These are phyloP conservation scores for Populus simonii DNA, from an alignment of 345 rosid species.

Conservation along the genomic window DNA sequence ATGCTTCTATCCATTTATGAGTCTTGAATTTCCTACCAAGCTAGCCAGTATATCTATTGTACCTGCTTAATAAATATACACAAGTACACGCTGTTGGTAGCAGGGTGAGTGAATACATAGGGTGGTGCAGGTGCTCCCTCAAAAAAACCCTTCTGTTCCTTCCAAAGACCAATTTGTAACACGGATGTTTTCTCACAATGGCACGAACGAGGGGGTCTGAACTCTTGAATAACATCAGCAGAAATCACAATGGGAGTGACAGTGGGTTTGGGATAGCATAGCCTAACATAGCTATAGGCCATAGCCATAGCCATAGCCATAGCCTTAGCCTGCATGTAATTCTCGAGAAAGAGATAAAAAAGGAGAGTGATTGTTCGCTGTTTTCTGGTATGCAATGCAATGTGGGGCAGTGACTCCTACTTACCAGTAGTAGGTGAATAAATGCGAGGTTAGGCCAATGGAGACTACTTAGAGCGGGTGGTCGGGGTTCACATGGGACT, in stretches of 20 bases:
- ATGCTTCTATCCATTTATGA: not conserved
- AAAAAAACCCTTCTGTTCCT: not conserved
- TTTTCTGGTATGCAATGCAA: not conserved
- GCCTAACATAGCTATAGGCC: too few relatives aligned
- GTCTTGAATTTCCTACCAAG: not conserved
- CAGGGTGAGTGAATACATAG: not conserved
- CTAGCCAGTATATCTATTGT: not conserved
- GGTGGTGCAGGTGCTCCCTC: not conserved
- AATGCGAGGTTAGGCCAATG: not conserved
- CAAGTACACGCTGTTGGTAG: too few relatives aligned
- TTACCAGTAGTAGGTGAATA: not conserved
- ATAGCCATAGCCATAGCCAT: too few relatives aligned
- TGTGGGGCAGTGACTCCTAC: not conserved
- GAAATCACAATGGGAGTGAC: too few relatives aligned
- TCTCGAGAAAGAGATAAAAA: not conserved
- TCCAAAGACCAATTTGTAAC: too few relatives aligned
- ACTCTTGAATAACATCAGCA: too few relatives aligned
- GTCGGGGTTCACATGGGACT: constrained; percentile 66
- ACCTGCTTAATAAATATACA: not conserved
- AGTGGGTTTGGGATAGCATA: too few relatives aligned
- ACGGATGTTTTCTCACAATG: too few relatives aligned
- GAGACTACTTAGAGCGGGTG: constrained; percentile 28
- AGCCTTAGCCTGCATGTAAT: not conserved
- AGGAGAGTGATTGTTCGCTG: not conserved
- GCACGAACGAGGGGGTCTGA: too few relatives aligned